These are phyloP conservation scores for Curvularia hawaiiensis DNA, from an alignment of 2,329 filamentous ascomycete genomes.

Conservation along the genomic window DNA sequence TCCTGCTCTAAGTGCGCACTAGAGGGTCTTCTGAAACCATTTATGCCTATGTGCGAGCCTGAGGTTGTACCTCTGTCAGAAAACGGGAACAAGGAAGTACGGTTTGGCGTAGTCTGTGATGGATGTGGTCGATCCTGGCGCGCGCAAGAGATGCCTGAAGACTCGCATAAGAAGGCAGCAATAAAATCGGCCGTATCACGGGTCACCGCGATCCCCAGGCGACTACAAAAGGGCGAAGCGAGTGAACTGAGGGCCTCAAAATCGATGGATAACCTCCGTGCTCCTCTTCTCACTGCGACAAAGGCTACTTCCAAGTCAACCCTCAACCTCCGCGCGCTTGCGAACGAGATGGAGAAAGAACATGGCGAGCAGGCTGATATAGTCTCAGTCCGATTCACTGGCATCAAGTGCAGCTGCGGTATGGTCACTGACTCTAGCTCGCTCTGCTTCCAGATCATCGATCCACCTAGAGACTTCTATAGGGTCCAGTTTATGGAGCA, in stretches of 20 bases:
- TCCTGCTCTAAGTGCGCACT: constrained; percentile 31
- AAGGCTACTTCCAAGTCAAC: constrained; percentile 11
- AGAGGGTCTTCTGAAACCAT: constrained; percentile 25
- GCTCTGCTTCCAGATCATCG: constrained; percentile 32
- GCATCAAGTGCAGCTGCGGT: constrained; percentile 30
- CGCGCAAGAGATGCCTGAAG: constrained; percentile 15
- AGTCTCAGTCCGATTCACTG: constrained; percentile 26
- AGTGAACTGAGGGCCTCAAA: constrained; percentile 18
- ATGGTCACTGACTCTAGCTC: constrained; percentile 16
- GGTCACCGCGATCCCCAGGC: constrained; percentile 21
- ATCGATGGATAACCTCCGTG: constrained; percentile 19
- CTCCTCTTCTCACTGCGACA: neutral
- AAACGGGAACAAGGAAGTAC: constrained; percentile 13
- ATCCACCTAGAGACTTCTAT: constrained; percentile 6
- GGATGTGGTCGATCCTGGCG: constrained; percentile 33
- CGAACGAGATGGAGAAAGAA: constrained; percentile 17
- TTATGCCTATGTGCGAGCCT: constrained; percentile 34
- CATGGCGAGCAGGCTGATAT: constrained; percentile 25
- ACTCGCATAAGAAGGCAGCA: constrained; percentile 10
- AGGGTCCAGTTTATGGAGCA: neutral
- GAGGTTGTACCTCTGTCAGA: constrained; percentile 24
- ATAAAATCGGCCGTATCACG: constrained; percentile 14
- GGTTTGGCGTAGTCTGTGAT: constrained; percentile 34
- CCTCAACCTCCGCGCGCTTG: constrained; percentile 16
- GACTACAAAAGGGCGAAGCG: constrained; percentile 8